Conservation (phyloP, 306 rosid genomes). For the Castanea mollissima region DNA sequence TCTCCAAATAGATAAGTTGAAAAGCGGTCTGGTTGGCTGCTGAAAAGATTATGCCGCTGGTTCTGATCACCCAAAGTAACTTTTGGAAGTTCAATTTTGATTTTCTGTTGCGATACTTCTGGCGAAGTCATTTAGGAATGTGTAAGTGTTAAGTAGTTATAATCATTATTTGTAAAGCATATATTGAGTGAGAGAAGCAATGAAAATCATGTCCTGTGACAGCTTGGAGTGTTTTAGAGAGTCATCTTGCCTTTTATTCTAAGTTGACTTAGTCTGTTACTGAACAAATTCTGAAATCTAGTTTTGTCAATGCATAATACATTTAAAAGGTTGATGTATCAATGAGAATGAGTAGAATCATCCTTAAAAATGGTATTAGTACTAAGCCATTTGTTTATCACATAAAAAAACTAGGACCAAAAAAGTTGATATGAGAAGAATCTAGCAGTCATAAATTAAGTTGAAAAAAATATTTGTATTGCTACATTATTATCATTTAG, state of each 20-base stretch:
- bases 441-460: background rate
- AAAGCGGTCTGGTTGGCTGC: too few species aligned
- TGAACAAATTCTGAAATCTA: background rate
- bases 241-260: background rate
- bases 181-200: too few species aligned
- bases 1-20: too few species aligned
- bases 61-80: too few species aligned
- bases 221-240: background rate
- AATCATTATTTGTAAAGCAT: too few species aligned
- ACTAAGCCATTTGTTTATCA: background rate
- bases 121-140: too few species aligned
- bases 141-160: too few species aligned
- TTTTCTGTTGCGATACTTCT: too few species aligned
- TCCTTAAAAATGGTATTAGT: background rate
- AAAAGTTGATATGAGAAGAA: background rate
- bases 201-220: too few species aligned
- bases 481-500: background rate
- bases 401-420: background rate
- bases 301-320: background rate
- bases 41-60: too few species aligned
- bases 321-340: background rate
- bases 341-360: background rate
- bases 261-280: background rate
- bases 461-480: background rate
- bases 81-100: too few species aligned